Percentiles rank a stretch among this genome's conserved stretches.
These are phyloP conservation scores for Solanum etuberosum DNA, from an alignment of 257 asterid species.

Conservation along the genomic window DNA sequence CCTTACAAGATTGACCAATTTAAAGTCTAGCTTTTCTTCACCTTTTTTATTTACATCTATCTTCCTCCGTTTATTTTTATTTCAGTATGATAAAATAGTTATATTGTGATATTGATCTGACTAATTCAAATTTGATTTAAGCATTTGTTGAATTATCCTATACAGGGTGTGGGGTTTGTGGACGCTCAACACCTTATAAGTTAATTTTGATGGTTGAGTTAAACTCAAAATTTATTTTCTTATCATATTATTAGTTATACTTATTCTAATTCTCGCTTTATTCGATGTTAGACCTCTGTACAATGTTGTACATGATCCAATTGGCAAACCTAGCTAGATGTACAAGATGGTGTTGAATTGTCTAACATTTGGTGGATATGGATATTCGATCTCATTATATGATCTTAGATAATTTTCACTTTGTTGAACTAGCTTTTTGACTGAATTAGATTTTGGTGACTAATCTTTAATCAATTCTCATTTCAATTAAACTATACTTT, in stretches of 20 bases:
- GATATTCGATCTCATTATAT: neutral
- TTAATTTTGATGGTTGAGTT: neutral
- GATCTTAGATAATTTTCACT: neutral
- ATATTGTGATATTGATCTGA: neutral
- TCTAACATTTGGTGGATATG: neutral
- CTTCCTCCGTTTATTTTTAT: too few species aligned
- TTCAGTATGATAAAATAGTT: neutral
- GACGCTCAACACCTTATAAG: neutral
- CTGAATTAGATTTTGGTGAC: neutral
- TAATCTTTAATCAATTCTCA: neutral
- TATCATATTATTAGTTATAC: neutral
- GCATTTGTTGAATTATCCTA: neutral
- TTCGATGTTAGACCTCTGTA: neutral
- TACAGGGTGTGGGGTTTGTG: neutral
- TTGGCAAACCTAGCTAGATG: neutral
- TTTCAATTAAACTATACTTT: neutral
- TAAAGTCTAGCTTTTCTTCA: neutral
- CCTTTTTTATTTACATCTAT: neutral
- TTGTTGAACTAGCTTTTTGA: neutral
- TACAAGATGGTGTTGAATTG: neutral
- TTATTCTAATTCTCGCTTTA: neutral
- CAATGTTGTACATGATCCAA: neutral
- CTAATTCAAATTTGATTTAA: neutral
- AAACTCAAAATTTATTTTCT: neutral
- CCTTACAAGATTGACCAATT: neutral